These are phyloP conservation scores for Haplosporangium gracile DNA, from an alignment of 192 early-diverging fungal genomes.

Conservation along the genomic window DNA sequence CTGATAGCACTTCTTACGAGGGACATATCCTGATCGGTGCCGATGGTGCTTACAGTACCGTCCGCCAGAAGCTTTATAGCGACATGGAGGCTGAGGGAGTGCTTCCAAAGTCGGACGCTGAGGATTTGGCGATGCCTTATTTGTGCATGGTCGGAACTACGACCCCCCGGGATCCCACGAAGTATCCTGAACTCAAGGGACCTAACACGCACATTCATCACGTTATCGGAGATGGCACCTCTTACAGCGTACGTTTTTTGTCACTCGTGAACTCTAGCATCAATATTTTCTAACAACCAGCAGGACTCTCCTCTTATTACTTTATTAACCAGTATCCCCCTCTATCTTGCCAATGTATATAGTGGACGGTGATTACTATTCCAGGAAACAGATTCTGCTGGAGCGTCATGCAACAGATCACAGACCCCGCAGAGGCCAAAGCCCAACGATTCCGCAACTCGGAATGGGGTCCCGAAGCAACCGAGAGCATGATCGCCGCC, in stretches of 20 bases:
- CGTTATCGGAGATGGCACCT: slow-evolving; percentile 24
- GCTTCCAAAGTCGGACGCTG: slow-evolving; percentile 6
- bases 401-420: slow-evolving; percentile 15
- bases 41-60: slow-evolving; percentile 24
- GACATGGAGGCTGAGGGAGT: neutral
- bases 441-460: slow-evolving; percentile 15
- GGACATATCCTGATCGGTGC: slow-evolving; percentile 37
- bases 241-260: slow-evolving; percentile 18
- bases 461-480: slow-evolving; percentile 34
- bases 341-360: neutral
- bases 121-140: slow-evolving; percentile 15
- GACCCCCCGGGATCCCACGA: slow-evolving; percentile 7
- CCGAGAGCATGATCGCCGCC: slow-evolving; percentile 7
- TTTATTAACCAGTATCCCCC: neutral
- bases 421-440: slow-evolving; percentile 1
- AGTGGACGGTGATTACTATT: slow-evolving; percentile 33
- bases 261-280: neutral
- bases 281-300: neutral
- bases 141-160: slow-evolving; percentile 37
- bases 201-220: slow-evolving; percentile 10
- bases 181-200: slow-evolving; percentile 18
- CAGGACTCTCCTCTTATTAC: too few species aligned
- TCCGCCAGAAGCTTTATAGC: slow-evolving; percentile 21
- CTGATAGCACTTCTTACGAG: slow-evolving; percentile 21
- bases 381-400: slow-evolving; percentile 31